Conservation (phyloP, 768 basidiomycete genomes). For the Lactarius trivialis region DNA sequence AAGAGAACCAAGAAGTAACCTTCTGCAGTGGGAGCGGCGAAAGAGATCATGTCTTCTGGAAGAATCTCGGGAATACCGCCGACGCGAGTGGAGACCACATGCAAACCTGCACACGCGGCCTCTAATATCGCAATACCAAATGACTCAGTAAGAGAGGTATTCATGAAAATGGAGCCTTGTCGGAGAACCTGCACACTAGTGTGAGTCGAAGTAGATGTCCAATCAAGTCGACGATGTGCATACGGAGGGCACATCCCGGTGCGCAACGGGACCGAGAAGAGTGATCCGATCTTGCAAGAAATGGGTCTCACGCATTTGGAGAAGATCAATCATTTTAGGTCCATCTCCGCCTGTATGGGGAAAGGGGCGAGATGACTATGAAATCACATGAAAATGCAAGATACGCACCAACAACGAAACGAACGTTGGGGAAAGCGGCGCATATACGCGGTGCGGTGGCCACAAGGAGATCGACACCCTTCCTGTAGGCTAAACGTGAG, state of each 20-base stretch:
- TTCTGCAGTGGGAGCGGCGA: constrained; percentile 89
- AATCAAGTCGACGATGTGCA: not conserved
- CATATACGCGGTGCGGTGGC: constrained; percentile 90
- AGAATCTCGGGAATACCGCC: constrained; percentile 95
- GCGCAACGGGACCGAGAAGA: constrained; percentile 74
- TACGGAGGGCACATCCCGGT: constrained; percentile 72
- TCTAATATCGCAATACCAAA: constrained; percentile 98
- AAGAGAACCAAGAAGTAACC: constrained; percentile 42
- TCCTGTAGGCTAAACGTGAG: constrained; percentile 87
- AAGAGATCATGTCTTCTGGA: constrained; percentile 91
- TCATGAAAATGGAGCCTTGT: constrained; percentile 87
- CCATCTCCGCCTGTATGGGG: constrained; percentile 76
- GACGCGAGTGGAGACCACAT: constrained; percentile 89
- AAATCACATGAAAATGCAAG: not conserved
- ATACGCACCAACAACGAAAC: constrained; percentile 73
- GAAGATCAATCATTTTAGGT: constrained; percentile 87
- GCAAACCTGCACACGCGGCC: constrained; percentile 90
- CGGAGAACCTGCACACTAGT: constrained; percentile 56
- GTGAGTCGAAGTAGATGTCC: not conserved
- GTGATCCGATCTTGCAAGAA: constrained; percentile 88
- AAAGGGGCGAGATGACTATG: not conserved
- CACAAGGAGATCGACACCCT: constrained; percentile 93
- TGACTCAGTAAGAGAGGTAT: constrained; percentile 91
- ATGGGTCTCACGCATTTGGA: constrained; percentile 93
- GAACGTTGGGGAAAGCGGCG: constrained; percentile 74